phyloP scores from a whole-genome alignment of 1,139 yeast species.

The Lodderomyces parapsilosis region DNA sequence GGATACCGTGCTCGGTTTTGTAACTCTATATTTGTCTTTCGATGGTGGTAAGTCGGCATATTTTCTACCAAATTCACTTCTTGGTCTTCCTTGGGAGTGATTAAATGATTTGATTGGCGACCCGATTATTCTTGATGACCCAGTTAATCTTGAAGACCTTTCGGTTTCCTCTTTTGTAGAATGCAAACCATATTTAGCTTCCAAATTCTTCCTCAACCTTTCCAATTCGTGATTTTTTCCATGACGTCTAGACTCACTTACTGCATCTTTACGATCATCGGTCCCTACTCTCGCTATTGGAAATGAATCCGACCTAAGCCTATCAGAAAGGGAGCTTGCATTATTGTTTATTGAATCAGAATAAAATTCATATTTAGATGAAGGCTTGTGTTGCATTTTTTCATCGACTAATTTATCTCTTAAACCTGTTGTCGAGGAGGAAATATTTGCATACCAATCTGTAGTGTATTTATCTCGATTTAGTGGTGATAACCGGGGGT shows the following conservation, averaged over 20 bases:
- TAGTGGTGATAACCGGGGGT: conserved; percentile 4
- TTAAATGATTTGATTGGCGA: conserved; percentile 16
- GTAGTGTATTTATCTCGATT: conserved; percentile 1
- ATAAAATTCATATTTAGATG: background rate
- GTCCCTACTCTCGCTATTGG: background rate
- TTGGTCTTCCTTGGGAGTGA: conserved; percentile 11
- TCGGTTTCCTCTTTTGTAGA: background rate
- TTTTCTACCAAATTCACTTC: conserved; percentile 5
- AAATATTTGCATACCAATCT: background rate
- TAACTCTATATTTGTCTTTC: conserved; percentile 8
- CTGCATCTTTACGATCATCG: background rate
- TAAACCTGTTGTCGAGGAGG: background rate
- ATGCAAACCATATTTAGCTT: background rate
- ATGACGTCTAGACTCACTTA: background rate
- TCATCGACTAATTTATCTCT: background rate
- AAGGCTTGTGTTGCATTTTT: background rate
- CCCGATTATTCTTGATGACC: background rate
- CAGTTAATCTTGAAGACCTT: background rate
- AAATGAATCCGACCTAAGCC: background rate
- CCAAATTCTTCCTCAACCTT: background rate
- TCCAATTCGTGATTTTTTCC: background rate
- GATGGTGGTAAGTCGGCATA: background rate
- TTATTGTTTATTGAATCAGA: background rate
- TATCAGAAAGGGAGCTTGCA: background rate
- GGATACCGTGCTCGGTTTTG: conserved; percentile 8